Evolutionary conservation across 768 basidiomycete genomes (phyloP).

Genomic region (Mycena amicta): DNA sequence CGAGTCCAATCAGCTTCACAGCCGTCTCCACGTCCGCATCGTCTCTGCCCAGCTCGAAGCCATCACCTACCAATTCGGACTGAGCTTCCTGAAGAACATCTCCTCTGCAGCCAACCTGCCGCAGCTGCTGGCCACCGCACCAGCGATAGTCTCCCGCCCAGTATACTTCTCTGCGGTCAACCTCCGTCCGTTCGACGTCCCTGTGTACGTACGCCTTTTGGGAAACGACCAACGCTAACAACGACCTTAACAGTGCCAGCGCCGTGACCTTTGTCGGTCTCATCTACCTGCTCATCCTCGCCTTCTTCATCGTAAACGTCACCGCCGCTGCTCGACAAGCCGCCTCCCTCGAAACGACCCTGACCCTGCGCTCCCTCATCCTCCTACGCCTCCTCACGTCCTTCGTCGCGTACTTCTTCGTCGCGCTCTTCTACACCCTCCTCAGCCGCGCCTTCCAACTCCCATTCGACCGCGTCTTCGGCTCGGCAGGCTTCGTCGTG

Average conservation of each 20-base stretch:
- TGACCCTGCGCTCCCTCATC: constrained; percentile 41
- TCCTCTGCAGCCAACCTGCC: constrained; percentile 10
- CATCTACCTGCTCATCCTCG: constrained; percentile 42
- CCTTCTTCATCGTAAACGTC: constrained; percentile 28
- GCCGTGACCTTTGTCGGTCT: constrained; percentile 58
- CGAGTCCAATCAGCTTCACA: neutral
- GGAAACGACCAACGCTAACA: neutral
- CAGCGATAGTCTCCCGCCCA: constrained; percentile 41
- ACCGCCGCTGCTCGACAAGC: constrained; percentile 27
- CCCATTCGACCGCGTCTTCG: constrained; percentile 54
- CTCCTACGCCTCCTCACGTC: constrained; percentile 41
- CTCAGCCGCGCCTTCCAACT: constrained; percentile 63
- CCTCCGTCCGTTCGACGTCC: constrained; percentile 49
- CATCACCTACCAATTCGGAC: constrained; percentile 32
- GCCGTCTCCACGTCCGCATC: neutral
- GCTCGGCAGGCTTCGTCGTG: constrained; percentile 55
- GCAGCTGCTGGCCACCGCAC: constrained; percentile 37
- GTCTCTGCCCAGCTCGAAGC: constrained; percentile 4
- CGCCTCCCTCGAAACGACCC: constrained; percentile 40
- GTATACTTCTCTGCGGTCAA: constrained; percentile 42
- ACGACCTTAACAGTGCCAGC: constrained; percentile 39
- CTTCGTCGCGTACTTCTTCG: constrained; percentile 40
- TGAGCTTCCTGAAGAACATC: constrained; percentile 27
- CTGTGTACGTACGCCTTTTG: constrained; percentile 40
- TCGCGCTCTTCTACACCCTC: constrained; percentile 59